Base-by-base conservation (phyloP, 1,284 basidiomycete species). In the Thelephora terrestris region DNA sequence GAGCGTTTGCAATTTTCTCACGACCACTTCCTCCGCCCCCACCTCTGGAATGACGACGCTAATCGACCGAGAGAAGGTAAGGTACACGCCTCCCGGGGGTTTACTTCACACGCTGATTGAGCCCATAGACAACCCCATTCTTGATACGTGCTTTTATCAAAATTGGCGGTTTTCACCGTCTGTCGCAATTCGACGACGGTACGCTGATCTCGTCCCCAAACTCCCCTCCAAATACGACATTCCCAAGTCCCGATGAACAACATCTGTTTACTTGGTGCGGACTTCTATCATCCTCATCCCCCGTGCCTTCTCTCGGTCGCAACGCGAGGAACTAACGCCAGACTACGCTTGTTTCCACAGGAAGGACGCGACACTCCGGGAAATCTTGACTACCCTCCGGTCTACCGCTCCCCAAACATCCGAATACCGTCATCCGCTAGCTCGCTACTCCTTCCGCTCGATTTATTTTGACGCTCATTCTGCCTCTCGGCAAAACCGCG, bases 111-210 rank as follows among this genome's bases (percentile, higher is more conserved):
- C 25, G 49, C 25, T 43, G 37, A 40, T 17, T 35, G 18, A 21
- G 37, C 27, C 12, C 10, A 4, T 51, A 89, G 85, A 85, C 79
- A 7, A 72, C 80, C 0, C 85, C 86, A 5, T 89, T 89, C 62
- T 74, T 89, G 50, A 77, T 89, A 29, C 74, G 86, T 48, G 72
- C 85, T n/a, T 89, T 89, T 63, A 73, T 89, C 50, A 87, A 87
- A 73, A 75, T 85, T 36, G 83, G 83, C 12, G 67, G 74, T 27
- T 87, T 86, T 61, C 86, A 89, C 59, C 72, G 80, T 43, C 64
- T 85, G 34, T 64, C 69, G 2, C 67, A 85, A 50, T 89, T 89
- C 55, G 83, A 89, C 58, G 83, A 87, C 52, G 79, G 81, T 0
- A 74, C 74, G 3, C 67, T 84, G 5, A 20, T 42, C 20, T 42